Evolutionary conservation across 805 yeast genomes (phyloP), one percentile per base, ranked within the genome.

Genomic region (Jamesozyma spencerorum): DNA sequence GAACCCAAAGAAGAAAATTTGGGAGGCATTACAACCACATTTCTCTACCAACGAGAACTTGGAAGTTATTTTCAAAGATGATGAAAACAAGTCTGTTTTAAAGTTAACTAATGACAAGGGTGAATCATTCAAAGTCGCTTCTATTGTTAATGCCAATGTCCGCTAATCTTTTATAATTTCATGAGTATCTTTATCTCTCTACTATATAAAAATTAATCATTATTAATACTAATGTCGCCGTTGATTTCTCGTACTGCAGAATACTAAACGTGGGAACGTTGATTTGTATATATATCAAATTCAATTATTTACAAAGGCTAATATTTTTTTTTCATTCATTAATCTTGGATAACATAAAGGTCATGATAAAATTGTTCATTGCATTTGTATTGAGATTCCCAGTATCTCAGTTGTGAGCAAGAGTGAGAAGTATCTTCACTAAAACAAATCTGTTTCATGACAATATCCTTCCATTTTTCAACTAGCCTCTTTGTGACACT

Each of bases 1-100:
- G 66, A 90, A 90, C 70, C 97, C 98, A 55, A 92, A 92, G 81
- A 92, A 92, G 83, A 92, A 92, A 75, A 72, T 88, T 47, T 92
- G 95, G 94, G 98, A 92, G 74, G 75, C 88, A 39, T 71, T 84
- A 49, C 98, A 92, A 72, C 97, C 97, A 39, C 71, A 74, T 45
- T 88, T 92, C 72, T 70, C 90, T 43, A 90, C 97, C 24, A 77
- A 71, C 50, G 92, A 77, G 31, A 67, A 69, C 37, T 72, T 79
- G 44, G 84, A 84, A 58, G 95, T 90, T 33, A 73, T 85, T 46
- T 90, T 76, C 72, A 81, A 81, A 56, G 81, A 71, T 53, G 77
- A 71, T 22, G 62, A 56, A 39, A 69, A 71, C 52, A 86, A 80
- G 59, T 79, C 80, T 41, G 57, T 58, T 34, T 69, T 71, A 47